These are phyloP conservation scores for Scedosporium boydii DNA, from an alignment of 2,329 filamentous ascomycete genomes.

Conservation along the genomic window DNA sequence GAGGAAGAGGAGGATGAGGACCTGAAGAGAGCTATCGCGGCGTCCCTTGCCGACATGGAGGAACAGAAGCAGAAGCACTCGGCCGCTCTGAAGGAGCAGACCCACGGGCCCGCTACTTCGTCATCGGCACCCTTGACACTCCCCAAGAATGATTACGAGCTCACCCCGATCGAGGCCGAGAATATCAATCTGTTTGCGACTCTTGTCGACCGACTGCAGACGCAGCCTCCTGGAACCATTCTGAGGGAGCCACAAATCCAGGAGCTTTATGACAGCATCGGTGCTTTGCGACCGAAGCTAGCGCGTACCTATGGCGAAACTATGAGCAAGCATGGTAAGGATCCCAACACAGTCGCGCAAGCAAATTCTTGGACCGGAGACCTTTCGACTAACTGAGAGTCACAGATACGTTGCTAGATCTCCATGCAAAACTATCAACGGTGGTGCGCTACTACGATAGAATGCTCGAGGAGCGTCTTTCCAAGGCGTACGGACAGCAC, in stretches of 20 bases:
- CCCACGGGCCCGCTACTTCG: slow-evolving; percentile 37
- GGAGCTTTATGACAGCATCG: slow-evolving; percentile 95
- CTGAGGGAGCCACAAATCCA: slow-evolving; percentile 96
- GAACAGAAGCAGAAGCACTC: slow-evolving; percentile 91
- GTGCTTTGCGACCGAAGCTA: slow-evolving; percentile 83
- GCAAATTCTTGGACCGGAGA: neutral
- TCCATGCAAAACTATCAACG: slow-evolving; percentile 90
- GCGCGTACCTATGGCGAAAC: slow-evolving; percentile 95
- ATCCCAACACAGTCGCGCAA: too few species aligned
- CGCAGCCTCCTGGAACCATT: slow-evolving; percentile 91
- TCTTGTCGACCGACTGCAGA: slow-evolving; percentile 85
- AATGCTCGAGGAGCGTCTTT: slow-evolving; percentile 93
- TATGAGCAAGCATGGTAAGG: slow-evolving; percentile 95
- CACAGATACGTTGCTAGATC: slow-evolving; percentile 78
- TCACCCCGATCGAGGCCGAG: slow-evolving; percentile 87
- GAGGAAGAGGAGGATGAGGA: slow-evolving; percentile 87
- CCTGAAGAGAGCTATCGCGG: slow-evolving; percentile 87
- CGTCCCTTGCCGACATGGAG: slow-evolving; percentile 93
- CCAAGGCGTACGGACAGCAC: slow-evolving; percentile 83
- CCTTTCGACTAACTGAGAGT: neutral
- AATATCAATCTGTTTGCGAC: slow-evolving; percentile 97
- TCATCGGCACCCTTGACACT: slow-evolving; percentile 43
- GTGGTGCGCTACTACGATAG: slow-evolving; percentile 96
- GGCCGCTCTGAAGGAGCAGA: slow-evolving; percentile 71
- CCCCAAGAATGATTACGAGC: slow-evolving; percentile 87